Evolutionary conservation across 768 basidiomycete genomes (phyloP), one percentile per base, ranked within the genome.

Genomic region (Crucibulum laeve): DNA sequence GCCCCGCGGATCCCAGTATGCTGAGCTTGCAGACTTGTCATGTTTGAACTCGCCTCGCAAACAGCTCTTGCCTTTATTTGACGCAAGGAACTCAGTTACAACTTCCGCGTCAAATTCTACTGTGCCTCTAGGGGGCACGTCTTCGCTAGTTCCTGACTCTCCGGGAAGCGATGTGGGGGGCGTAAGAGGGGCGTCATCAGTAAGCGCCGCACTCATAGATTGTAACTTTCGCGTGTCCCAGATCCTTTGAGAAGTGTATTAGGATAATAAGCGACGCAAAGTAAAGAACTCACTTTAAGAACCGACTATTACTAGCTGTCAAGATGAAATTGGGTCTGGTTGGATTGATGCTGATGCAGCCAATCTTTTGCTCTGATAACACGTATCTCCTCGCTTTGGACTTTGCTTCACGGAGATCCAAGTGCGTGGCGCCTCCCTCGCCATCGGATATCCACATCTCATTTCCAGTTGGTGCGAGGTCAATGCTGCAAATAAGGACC

Each of bases 361-460:
- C 90, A 51, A 92, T 83, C 57, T 91, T 91, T 44, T 75, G 68
- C 11, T 82, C 74, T 3, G 85, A 83, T 8, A 91, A 60, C 26
- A 68, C 75, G 50, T 85, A 89, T 62, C 84, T 69, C 34, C 74
- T 70, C 4, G 73, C 71, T 25, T 76, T 76, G 1, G 70, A 69
- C 48, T 69, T 73, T 37, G 71, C 67, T 55, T 87, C 74, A 13
- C 90, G 82, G 26, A 91, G 64, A 58, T 92, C 90, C 17, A 87
- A 62, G 48, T 88, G 89, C 5, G 84, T 87, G 4, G 79, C 68
- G 18, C 87, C 84, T 13, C 90, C 90, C 5, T 62, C 50, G 2
- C 67, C 72, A 57, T 92, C 90, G 1, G 87, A 87, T 42, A 91
- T 73, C 90, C 90, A 92, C 74, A 92, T 77, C 56, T 91, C 88